These are phyloP conservation scores for Penicillium corylophilum DNA, from an alignment of 2,329 filamentous ascomycete genomes.

Conservation along the genomic window DNA sequence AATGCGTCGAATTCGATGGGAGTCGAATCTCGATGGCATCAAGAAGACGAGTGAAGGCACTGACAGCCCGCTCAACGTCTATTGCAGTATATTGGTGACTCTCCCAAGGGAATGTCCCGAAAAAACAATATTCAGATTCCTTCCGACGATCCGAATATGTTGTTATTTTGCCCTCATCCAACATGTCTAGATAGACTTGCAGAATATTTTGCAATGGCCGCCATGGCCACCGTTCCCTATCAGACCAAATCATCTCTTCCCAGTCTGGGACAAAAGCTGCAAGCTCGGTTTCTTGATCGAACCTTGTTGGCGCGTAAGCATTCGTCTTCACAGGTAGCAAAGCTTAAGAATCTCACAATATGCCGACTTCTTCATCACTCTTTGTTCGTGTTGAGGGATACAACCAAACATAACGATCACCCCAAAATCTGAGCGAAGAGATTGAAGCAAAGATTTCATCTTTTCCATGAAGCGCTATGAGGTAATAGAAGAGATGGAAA, in stretches of 20 bases:
- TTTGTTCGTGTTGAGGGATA: slow-evolving; percentile 7
- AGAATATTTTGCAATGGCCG: slow-evolving; percentile 5
- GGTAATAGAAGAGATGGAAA: not conserved
- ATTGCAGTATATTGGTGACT: not conserved
- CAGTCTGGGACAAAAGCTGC: slow-evolving; percentile 6
- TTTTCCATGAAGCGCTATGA: not conserved
- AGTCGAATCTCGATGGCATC: too few species aligned
- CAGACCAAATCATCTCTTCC: not conserved
- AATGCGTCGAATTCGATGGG: not conserved
- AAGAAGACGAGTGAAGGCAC: too few species aligned
- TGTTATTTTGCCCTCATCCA: slow-evolving; percentile 8
- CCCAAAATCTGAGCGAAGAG: not conserved
- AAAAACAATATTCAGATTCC: not conserved
- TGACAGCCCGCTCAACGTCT: slow-evolving; percentile 1
- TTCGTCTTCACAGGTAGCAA: too few species aligned
- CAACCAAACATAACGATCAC: slow-evolving; percentile 5
- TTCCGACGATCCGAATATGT: not conserved
- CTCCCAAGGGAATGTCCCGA: not conserved
- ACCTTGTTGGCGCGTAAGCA: slow-evolving; percentile 3
- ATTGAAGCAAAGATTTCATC: slow-evolving; percentile 1
- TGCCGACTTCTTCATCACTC: slow-evolving; percentile 8
- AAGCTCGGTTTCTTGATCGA: slow-evolving; percentile 8
- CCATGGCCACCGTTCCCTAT: slow-evolving; percentile 2
- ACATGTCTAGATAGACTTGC: slow-evolving; percentile 2
- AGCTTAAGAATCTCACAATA: slow-evolving; percentile 1